Conservation (phyloP, 225 moss, liverwort and hornwort species). For the Thuidium tamariscinum region DNA sequence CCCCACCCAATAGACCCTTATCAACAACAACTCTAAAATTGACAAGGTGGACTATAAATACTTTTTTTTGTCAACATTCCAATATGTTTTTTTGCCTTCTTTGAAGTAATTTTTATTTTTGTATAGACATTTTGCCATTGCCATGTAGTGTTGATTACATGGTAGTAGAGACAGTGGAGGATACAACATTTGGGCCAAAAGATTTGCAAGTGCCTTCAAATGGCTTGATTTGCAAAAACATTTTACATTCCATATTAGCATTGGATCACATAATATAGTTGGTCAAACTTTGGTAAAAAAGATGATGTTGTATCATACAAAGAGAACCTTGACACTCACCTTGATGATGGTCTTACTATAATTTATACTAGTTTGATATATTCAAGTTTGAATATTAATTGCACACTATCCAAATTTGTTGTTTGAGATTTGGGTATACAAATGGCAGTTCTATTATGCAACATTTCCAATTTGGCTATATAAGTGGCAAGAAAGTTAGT, state of each 20-base stretch:
- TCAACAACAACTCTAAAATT: not conserved
- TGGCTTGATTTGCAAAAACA: accelerated
- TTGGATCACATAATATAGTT: not conserved
- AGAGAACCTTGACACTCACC: too few species aligned
- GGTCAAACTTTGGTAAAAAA: not conserved
- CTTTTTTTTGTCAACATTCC: not conserved
- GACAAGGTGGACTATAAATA: not conserved
- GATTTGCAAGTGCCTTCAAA: not conserved
- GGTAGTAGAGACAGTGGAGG: not conserved
- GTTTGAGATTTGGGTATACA: not conserved
- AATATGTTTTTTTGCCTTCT: accelerated
- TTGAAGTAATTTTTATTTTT: not conserved
- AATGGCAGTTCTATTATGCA: not conserved
- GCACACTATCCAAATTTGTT: not conserved
- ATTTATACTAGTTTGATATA: not conserved
- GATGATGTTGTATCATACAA: not conserved
- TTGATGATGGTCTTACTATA: not conserved
- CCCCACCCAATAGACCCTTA: not conserved
- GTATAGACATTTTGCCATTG: not conserved
- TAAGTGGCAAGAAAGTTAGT: accelerated
- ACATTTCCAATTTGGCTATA: not conserved
- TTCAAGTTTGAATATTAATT: not conserved
- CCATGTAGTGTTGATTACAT: not conserved
- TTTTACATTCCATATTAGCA: not conserved
- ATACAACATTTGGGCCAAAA: not conserved